A percentile compares a stretch with the other conserved stretches of the same genome.
phyloP scores from a whole-genome alignment of 2,329 filamentous ascomycete species.

The Fusarium sp. region DNA sequence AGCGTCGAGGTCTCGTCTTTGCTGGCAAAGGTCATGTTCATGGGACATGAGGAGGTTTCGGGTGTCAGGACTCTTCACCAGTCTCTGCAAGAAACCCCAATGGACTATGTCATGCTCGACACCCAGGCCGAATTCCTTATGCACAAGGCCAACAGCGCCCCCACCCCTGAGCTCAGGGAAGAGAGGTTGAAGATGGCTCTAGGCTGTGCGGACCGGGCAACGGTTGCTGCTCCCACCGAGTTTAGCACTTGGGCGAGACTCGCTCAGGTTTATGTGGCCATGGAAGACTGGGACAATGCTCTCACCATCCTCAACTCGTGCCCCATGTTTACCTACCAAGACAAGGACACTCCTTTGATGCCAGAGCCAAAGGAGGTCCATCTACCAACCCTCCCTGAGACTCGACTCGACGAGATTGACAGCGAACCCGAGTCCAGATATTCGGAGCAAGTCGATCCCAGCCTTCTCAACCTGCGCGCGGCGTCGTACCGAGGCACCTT shows the following conservation, averaged over 20 bases:
- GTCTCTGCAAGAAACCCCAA: conserved; percentile 88
- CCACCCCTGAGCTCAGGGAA: conserved; percentile 66
- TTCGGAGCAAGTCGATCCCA: conserved; percentile 87
- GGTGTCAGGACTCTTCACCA: conserved; percentile 90
- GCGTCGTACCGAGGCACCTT: conserved; percentile 95
- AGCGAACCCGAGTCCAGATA: conserved; percentile 87
- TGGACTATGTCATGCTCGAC: conserved; percentile 98
- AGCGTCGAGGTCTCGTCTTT: conserved; percentile 96
- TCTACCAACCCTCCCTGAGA: conserved; percentile 88
- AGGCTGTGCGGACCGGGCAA: conserved; percentile 93
- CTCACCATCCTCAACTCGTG: conserved; percentile 97
- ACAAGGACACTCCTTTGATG: conserved; percentile 95
- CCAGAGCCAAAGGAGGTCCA: conserved; percentile 90
- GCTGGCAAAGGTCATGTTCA: conserved; percentile 89
- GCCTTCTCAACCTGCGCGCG: conserved; percentile 85
- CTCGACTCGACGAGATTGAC: conserved; percentile 94
- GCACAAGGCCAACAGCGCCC: conserved; percentile 76
- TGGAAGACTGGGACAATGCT: conserved; percentile 97
- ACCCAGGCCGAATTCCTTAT: conserved; percentile 93
- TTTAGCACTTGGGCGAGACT: conserved; percentile 97
- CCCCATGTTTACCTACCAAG: conserved; percentile 99
- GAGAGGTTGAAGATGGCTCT: conserved; percentile 86
- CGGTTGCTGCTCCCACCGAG: conserved; percentile 94
- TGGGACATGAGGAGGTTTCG: conserved; percentile 97
- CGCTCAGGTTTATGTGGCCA: conserved; percentile 91